Evolutionary conservation across 2,329 filamentous ascomycete species (phyloP).

Genomic region (Bertia moriformis): DNA sequence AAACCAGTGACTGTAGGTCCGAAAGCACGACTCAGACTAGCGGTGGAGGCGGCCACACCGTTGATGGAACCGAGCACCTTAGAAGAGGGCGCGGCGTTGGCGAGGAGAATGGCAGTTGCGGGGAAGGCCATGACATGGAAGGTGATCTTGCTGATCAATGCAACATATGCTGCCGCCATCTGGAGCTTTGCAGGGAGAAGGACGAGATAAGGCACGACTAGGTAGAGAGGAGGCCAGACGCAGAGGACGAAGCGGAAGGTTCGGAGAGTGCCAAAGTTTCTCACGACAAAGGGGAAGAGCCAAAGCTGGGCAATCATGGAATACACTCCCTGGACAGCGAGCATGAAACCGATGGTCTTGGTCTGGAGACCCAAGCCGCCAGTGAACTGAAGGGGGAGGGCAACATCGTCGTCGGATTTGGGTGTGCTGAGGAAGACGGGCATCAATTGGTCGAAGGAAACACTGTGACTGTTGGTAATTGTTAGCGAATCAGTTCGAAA

Average conservation of each 20-base stretch:
- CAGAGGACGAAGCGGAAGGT: constrained; percentile 47
- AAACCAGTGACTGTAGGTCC: constrained; percentile 51
- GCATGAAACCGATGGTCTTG: constrained; percentile 48
- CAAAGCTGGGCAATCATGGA: constrained; percentile 52
- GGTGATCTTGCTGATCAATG: constrained; percentile 49
- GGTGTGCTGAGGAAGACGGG: constrained; percentile 48
- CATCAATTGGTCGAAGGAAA: constrained; percentile 54
- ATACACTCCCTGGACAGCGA: constrained; percentile 48
- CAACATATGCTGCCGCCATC: constrained; percentile 32
- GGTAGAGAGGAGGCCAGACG: constrained; percentile 48
- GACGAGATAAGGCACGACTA: constrained; percentile 38
- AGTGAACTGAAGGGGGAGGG: constrained; percentile 43
- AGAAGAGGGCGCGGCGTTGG: constrained; percentile 47
- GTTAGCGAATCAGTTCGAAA: no score
- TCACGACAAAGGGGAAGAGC: constrained; percentile 45
- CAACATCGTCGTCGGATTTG: constrained; percentile 5
- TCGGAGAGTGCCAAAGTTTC: constrained; percentile 41
- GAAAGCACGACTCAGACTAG: constrained; percentile 47
- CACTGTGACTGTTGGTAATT: constrained; percentile 31
- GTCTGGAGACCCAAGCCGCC: constrained; percentile 47
- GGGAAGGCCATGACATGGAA: constrained; percentile 52
- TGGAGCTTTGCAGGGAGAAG: constrained; percentile 37
- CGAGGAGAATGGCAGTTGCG: constrained; percentile 45
- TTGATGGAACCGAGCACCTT: constrained; percentile 52
- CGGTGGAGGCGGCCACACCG: constrained; percentile 47